phyloP scores from a whole-genome alignment of 192 early-diverging fungal genomes.

The Helicostylum pulchrum region DNA sequence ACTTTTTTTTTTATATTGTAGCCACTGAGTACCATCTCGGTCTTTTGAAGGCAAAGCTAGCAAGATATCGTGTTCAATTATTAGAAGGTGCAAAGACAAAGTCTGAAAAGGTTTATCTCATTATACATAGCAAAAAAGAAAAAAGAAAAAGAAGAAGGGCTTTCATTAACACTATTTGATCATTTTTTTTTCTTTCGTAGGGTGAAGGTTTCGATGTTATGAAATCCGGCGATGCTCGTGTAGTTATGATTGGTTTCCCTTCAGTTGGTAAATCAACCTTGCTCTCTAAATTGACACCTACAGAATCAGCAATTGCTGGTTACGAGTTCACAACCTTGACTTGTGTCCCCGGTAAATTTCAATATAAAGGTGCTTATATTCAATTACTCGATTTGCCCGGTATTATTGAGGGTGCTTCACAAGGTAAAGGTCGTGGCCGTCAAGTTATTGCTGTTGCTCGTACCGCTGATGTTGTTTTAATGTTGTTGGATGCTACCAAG shows the following conservation, averaged over 20 bases:
- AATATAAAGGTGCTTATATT: constrained; percentile 93
- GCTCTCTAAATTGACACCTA: constrained; percentile 86
- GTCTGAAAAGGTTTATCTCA: constrained; percentile 41
- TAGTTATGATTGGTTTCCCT: constrained; percentile 96
- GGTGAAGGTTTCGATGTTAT: constrained; percentile 98
- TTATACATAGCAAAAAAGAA: background rate
- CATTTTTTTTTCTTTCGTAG: constrained; percentile 38
- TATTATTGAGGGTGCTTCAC: constrained; percentile 96
- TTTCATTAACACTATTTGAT: constrained; percentile 3
- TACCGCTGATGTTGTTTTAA: constrained; percentile 93
- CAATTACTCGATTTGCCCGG: constrained; percentile 98
- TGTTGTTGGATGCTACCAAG: constrained; percentile 99
- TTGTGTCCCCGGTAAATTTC: constrained; percentile 92
- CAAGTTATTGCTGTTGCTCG: constrained; percentile 98
- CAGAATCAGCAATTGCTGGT: constrained; percentile 81
- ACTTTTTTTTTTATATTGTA: constrained; percentile 21
- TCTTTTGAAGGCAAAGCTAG: constrained; percentile 95
- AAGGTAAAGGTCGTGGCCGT: constrained; percentile 96
- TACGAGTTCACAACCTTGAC: constrained; percentile 98
- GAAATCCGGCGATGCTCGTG: constrained; percentile 93
- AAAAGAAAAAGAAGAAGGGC: too few species aligned
- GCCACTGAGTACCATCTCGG: constrained; percentile 98
- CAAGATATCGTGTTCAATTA: constrained; percentile 73
- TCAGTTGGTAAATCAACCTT: constrained; percentile 99
- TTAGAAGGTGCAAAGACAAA: constrained; percentile 67